These are phyloP conservation scores for Paraglomus brasilianum DNA, from an alignment of 192 early-diverging fungal genomes.

Conservation along the genomic window DNA sequence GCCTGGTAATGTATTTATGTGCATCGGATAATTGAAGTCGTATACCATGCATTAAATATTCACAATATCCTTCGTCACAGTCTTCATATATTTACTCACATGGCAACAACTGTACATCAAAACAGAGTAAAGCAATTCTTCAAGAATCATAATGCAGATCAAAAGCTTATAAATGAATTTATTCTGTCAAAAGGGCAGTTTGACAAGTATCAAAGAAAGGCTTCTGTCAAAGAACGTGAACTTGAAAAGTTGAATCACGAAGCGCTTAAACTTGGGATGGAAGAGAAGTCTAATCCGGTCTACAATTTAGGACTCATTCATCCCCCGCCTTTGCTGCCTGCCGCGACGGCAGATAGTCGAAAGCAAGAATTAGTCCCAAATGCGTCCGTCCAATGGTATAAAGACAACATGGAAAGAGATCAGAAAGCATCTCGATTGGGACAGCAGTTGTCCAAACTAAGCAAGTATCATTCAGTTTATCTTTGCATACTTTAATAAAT, in stretches of 20 bases:
- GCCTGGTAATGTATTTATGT: not conserved
- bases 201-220: not conserved
- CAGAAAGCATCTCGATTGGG: too few relatives aligned
- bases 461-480: too few relatives aligned
- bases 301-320: not conserved
- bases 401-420: not conserved
- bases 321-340: not conserved
- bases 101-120: not conserved
- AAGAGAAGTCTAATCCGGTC: not conserved
- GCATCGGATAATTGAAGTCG: not conserved
- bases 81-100: not conserved
- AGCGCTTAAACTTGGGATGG: not conserved
- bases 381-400: not conserved
- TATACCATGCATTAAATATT: not conserved
- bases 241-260: not conserved
- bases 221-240: not conserved
- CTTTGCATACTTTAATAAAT: not conserved
- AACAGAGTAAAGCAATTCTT: not conserved
- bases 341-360: not conserved
- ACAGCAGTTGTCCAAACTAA: too few relatives aligned
- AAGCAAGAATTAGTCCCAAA: not conserved
- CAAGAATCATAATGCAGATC: constrained; percentile 1
- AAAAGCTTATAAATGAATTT: not conserved
- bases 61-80: not conserved
- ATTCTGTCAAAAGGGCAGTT: not conserved